Evolutionary conservation across 2,329 filamentous ascomycete genomes (phyloP).

Genomic region (Davidsoniella australis): DNA sequence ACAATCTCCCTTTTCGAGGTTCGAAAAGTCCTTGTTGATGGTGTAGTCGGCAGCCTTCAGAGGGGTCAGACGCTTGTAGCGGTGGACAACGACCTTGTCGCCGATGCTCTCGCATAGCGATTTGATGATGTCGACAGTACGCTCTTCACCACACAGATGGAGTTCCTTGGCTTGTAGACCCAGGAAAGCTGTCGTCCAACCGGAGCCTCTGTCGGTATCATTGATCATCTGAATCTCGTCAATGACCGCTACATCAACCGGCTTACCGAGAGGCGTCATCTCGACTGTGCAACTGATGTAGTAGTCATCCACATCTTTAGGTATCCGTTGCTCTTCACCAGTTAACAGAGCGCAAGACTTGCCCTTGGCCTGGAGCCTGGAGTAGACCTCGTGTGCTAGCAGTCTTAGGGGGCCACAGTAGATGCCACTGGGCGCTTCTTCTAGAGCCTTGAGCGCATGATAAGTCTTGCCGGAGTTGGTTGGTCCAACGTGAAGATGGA

Average conservation of each 20-base stretch:
- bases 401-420: slow-evolving; percentile 83
- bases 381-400: slow-evolving; percentile 86
- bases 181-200: slow-evolving; percentile 82
- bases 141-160: slow-evolving; percentile 81
- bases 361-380: slow-evolving; percentile 65
- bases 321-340: slow-evolving; percentile 70
- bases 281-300: slow-evolving; percentile 87
- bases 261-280: slow-evolving; percentile 45
- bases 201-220: slow-evolving; percentile 65
- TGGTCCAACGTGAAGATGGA: slow-evolving; percentile 88
- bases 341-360: slow-evolving; percentile 67
- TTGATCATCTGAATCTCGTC: slow-evolving; percentile 98
- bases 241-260: slow-evolving; percentile 79
- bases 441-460: slow-evolving; percentile 70
- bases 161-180: slow-evolving; percentile 77
- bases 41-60: slow-evolving; percentile 48
- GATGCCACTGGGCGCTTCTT: slow-evolving; percentile 57
- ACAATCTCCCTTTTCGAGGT: slow-evolving; percentile 75
- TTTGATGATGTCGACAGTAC: slow-evolving; percentile 62
- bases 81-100: slow-evolving; percentile 66
- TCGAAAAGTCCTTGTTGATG: slow-evolving; percentile 43
- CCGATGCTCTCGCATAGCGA: slow-evolving; percentile 63
- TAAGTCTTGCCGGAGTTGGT: slow-evolving; percentile 99
- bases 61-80: slow-evolving; percentile 69
- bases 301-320: slow-evolving; percentile 36